Base-by-base conservation (phyloP, 768 basidiomycete species). In the Trametes maxima region DNA sequence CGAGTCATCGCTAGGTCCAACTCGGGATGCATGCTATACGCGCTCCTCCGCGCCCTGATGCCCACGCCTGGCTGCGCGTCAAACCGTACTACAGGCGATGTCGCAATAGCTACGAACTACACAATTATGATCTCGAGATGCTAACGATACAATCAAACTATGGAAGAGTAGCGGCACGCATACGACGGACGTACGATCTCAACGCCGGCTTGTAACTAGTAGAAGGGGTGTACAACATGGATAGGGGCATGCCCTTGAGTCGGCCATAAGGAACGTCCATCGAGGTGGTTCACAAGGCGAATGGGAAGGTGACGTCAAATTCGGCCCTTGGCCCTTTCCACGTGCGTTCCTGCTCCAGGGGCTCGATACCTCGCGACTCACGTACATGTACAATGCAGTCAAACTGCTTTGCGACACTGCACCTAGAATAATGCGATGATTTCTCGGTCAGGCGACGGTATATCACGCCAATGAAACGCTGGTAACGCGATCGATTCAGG, bases 381-480 rank as follows among this genome's bases (percentile, higher is more conserved):
- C 65, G 61, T 22, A 68, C 40, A 57, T 68, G 62, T 5, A 53
- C 68, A 8, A 71, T 56, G n/a, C 65, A 68, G 54, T 72, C 72
- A 50, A 68, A 71, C 61, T 72, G 72, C 19, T 66, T 55, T 11
- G 69, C 70, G 1, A 65, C 62, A 39, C 62, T 66, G 65, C 69
- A 70, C 40, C 54, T 62, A 5, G 65, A 65, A 54, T 73, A 73
- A 57, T 72, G 72, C 47, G 71, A 72, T 60, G 64, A 64, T 1
- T 67, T 43, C 47, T 73, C 71, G 6, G 72, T 70, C 17, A 54
- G 50, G 3, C 61, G 66, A 13, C 69, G 54, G 56, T 73, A 72
- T 19, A 73, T 68, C 35, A 73, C 69, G 19, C 71, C 72, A 45
- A 72, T 71, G 65, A 71, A 71, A 12, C 70, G 66, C 60, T 71